A percentile compares a stretch with the other conserved stretches of the same genome.
These are phyloP conservation scores for Pulveroboletus sp. DNA, from an alignment of 768 basidiomycete genomes.

Conservation along the genomic window DNA sequence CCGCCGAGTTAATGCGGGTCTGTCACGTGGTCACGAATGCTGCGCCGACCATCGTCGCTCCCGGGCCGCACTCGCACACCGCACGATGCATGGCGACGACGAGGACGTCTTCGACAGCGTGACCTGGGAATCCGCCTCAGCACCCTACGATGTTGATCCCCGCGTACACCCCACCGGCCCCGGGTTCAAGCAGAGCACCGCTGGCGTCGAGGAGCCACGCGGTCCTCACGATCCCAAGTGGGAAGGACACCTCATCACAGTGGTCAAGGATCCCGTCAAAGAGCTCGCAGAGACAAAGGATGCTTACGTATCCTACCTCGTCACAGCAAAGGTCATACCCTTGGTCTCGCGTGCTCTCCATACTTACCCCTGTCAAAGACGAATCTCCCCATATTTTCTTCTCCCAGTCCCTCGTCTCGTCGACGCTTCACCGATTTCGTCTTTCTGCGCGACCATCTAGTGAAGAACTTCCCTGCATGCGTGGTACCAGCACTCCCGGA, in stretches of 20 bases:
- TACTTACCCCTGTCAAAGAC: conserved; percentile 53
- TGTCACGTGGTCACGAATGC: conserved; percentile 27
- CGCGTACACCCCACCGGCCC: conserved; percentile 49
- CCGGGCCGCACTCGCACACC: neutral
- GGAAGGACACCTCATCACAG: conserved; percentile 81
- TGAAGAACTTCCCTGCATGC: conserved; percentile 91
- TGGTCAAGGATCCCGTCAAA: conserved; percentile 90
- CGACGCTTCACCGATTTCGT: conserved; percentile 97
- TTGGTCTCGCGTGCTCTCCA: neutral
- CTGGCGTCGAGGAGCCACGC: conserved; percentile 59
- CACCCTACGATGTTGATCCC: conserved; percentile 47
- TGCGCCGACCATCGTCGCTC: conserved; percentile 1
- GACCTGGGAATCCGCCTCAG: conserved; percentile 79
- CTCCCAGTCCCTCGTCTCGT: conserved; percentile 67
- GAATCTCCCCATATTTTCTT: conserved; percentile 82
- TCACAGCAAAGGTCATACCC: conserved; percentile 71
- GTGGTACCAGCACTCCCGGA: conserved; percentile 97
- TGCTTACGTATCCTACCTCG: conserved; percentile 91
- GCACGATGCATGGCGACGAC: conserved; percentile 73
- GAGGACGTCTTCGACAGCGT: conserved; percentile 91
- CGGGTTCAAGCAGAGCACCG: conserved; percentile 79
- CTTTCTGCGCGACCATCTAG: conserved; percentile 84
- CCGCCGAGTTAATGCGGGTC: conserved; percentile 4
- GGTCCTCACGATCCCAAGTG: conserved; percentile 81
- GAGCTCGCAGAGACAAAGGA: conserved; percentile 97